Base-by-base conservation (phyloP, 2,329 filamentous ascomycete genomes). In the Geosmithia putterillii region DNA sequence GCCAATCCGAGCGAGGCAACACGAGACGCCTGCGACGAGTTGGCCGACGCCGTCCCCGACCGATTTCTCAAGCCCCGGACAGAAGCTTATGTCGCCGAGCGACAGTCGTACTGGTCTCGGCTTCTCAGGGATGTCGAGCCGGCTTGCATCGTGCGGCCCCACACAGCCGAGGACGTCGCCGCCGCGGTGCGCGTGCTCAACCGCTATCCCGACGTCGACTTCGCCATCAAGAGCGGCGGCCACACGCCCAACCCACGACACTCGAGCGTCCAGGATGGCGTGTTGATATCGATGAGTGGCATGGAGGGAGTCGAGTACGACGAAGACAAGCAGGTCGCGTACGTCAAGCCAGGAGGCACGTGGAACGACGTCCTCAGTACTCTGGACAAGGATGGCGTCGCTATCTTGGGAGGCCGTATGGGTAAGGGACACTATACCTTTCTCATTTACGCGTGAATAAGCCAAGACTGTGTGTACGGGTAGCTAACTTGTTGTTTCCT, bases 331-430 rank as follows among this genome's bases (percentile, higher is more conserved):
- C 54, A 54, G 12, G 50, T 60, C 18, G 61, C 57, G 3, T 53
- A 48, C 3, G 54, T 63, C 6, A 50, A 54, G 9, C 53, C 65
- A 0, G 72, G 71, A 2, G 60, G 62, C 21, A 56, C 61, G 4
- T 75, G 71, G 71, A 46, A 45, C 1, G 43, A 48, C 8, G 49
- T 55, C 7, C 56, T 56, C 32, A 47, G 48, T 20, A 39, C 45
- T 9, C 47, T 60, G 2, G 51, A 55, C 40, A 51, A 56, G 6
- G 50, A 63, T 28, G 59, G 57, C 2, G 53, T 69, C 4, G 56
- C 60, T 3, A 64, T 67, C 1, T 57, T 64, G 0, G 70, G 70
- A 1, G 70, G 67, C 3, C 61, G 71, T 15, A 59, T 61, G 5
- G 56, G 61, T 1, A 51, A 4, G 10, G 37, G 18, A 38, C 9